phyloP scores from a whole-genome alignment of 169 alveolate species.

The Theileria equi region DNA sequence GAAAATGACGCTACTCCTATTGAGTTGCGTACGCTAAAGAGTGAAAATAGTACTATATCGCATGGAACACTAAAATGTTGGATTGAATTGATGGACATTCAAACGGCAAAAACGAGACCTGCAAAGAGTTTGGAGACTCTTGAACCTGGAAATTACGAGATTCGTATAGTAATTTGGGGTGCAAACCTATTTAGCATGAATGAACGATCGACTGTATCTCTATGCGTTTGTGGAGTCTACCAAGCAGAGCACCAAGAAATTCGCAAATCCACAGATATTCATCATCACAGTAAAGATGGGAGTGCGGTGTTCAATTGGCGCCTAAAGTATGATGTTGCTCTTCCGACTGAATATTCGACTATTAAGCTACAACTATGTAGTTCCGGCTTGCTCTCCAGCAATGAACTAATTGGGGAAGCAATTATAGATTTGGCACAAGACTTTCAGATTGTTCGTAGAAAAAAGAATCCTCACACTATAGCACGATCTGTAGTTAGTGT shows the following conservation, averaged over 20 bases:
- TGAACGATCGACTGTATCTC: slow-evolving; percentile 77
- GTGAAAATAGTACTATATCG: slow-evolving; percentile 75
- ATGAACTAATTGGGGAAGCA: slow-evolving; percentile 83
- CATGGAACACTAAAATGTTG: slow-evolving; percentile 87
- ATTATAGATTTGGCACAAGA: slow-evolving; percentile 78
- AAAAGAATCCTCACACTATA: slow-evolving; percentile 68
- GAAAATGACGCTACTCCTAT: slow-evolving; percentile 76
- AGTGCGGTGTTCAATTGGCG: slow-evolving; percentile 88
- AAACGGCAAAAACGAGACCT: slow-evolving; percentile 81
- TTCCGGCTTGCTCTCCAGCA: slow-evolving; percentile 69
- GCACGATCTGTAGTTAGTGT: slow-evolving; percentile 77
- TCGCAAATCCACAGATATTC: slow-evolving; percentile 82
- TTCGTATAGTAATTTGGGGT: slow-evolving; percentile 87
- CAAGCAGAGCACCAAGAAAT: slow-evolving; percentile 75
- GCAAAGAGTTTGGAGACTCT: slow-evolving; percentile 73
- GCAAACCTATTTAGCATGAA: slow-evolving; percentile 81
- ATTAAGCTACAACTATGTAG: slow-evolving; percentile 79
- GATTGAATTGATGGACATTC: slow-evolving; percentile 81
- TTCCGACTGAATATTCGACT: slow-evolving; percentile 83
- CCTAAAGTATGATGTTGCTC: slow-evolving; percentile 76
- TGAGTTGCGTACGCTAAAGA: slow-evolving; percentile 73
- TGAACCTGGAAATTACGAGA: slow-evolving; percentile 83
- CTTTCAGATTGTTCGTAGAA: slow-evolving; percentile 77
- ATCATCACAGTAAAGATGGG: slow-evolving; percentile 86
- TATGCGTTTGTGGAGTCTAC: slow-evolving; percentile 82